Evolutionary conservation across 2,329 filamentous ascomycete species (phyloP).

Genomic region (Keithomyces neogunnii): DNA sequence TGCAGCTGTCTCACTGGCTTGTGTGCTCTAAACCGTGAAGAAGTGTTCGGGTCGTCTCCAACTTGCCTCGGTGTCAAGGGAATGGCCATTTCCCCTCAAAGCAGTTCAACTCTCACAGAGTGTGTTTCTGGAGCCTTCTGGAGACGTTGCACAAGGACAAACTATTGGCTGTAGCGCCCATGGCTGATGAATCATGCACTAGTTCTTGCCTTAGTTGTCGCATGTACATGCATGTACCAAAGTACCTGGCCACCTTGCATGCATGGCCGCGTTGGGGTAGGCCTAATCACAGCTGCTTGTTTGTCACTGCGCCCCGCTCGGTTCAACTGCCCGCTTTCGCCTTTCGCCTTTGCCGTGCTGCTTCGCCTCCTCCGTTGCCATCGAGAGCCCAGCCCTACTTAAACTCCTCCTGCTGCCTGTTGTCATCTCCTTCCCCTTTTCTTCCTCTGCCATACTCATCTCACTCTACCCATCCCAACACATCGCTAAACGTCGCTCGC

Average conservation of each 20-base stretch:
- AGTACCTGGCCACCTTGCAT: not conserved
- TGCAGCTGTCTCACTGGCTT: conserved; percentile 3
- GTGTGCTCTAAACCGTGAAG: too few species aligned
- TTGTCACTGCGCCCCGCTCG: conserved; percentile 20
- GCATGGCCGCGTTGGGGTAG: conserved; percentile 9
- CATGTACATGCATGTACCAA: not conserved
- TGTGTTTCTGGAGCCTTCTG: conserved; percentile 31
- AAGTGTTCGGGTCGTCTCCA: too few species aligned
- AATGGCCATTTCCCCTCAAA: too few species aligned
- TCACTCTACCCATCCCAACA: conserved; percentile 7
- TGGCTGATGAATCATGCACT: conserved; percentile 30
- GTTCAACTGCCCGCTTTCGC: conserved; percentile 1
- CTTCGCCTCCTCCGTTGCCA: conserved; percentile 14
- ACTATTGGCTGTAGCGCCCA: conserved; percentile 9
- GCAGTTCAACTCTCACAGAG: too few species aligned
- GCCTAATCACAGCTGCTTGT: conserved; percentile 14
- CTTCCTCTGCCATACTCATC: conserved; percentile 10
- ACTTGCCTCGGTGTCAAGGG: too few species aligned
- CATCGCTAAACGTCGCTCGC: conserved; percentile 4
- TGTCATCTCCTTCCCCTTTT: conserved; percentile 7
- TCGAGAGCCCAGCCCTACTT: conserved; percentile 17
- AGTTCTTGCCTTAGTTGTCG: not conserved
- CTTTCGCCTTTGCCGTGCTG: not conserved
- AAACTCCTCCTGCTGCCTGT: conserved; percentile 17
- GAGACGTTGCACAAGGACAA: conserved; percentile 4